phyloP scores from a whole-genome alignment of 345 rosid genomes.

The Rhizophora mangle region DNA sequence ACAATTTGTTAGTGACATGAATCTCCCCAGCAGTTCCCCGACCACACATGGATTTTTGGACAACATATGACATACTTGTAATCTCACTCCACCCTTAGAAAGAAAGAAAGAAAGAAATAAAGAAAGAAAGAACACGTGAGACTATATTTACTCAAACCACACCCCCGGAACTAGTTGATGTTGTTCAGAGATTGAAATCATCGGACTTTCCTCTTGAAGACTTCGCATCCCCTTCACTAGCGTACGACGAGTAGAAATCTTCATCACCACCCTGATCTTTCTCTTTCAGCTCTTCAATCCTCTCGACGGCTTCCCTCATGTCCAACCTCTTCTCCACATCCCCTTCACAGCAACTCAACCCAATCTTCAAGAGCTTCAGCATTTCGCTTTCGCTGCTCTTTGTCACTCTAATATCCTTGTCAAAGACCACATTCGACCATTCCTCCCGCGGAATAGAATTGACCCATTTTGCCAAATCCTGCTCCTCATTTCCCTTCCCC shows the following conservation, averaged over 20 bases:
- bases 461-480: conserved; percentile 57
- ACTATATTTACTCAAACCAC: too few relatives aligned
- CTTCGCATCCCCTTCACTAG: conserved; percentile 45
- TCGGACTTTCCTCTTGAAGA: conserved; percentile 37
- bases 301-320: conserved; percentile 57
- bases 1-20: neutral
- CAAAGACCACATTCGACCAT: conserved; percentile 39
- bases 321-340: conserved; percentile 79
- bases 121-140: neutral
- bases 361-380: conserved; percentile 57
- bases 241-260: conserved; percentile 48
- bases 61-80: too few relatives aligned
- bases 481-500: conserved; percentile 34
- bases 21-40: too few relatives aligned
- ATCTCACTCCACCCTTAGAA: neutral
- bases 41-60: too few relatives aligned
- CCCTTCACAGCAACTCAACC: conserved; percentile 57
- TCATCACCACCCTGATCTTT: conserved; percentile 39
- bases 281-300: conserved; percentile 56
- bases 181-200: conserved; percentile 24
- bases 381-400: conserved; percentile 42
- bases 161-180: too few relatives aligned
- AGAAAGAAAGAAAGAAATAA: neutral
- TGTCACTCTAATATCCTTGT: conserved; percentile 46
- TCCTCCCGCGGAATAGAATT: conserved; percentile 30